These are phyloP conservation scores for Ustilago sp. DNA, from an alignment of 1,284 basidiomycete species.

Conservation along the genomic window DNA sequence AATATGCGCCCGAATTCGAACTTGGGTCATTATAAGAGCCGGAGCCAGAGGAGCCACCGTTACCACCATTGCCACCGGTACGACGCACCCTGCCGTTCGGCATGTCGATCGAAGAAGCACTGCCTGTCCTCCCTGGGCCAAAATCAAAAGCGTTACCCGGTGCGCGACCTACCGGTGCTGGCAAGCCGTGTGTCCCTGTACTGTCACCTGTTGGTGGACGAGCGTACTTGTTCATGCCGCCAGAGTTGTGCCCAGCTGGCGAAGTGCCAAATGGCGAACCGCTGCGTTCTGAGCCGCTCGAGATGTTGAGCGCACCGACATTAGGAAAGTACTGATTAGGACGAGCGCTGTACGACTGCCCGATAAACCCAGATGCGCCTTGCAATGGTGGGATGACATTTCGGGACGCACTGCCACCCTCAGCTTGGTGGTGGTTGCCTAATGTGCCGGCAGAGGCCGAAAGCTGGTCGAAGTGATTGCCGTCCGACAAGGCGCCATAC, in stretches of 20 bases:
- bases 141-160: conserved; percentile 48
- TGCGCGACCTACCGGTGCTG: conserved; percentile 37
- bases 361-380: conserved; percentile 43
- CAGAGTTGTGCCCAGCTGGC: conserved; percentile 15
- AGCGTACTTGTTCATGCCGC: conserved; percentile 18
- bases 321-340: conserved; percentile 14
- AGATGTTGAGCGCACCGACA: conserved; percentile 27
- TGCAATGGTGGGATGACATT: conserved; percentile 43
- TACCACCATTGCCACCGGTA: conserved; percentile 10
- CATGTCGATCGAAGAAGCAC: conserved; percentile 26
- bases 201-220: conserved; percentile 13
- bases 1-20: background rate
- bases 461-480: conserved; percentile 29
- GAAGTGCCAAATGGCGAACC: conserved; percentile 33
- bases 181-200: conserved; percentile 13
- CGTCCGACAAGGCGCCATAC: conserved; percentile 40
- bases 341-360: conserved; percentile 26
- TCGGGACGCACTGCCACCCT: conserved; percentile 14
- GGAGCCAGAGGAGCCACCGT: conserved; percentile 9
- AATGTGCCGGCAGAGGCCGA: conserved; percentile 40
- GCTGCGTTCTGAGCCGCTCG: conserved; percentile 20
- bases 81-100: conserved; percentile 24
- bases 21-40: conserved; percentile 4
- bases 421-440: background rate
- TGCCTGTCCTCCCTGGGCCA: conserved; percentile 36